Percentiles rank a stretch among this genome's conserved stretches.
Evolutionary conservation across 441 rosid species (phyloP).

Genomic region (Eutrema salsugineum): DNA sequence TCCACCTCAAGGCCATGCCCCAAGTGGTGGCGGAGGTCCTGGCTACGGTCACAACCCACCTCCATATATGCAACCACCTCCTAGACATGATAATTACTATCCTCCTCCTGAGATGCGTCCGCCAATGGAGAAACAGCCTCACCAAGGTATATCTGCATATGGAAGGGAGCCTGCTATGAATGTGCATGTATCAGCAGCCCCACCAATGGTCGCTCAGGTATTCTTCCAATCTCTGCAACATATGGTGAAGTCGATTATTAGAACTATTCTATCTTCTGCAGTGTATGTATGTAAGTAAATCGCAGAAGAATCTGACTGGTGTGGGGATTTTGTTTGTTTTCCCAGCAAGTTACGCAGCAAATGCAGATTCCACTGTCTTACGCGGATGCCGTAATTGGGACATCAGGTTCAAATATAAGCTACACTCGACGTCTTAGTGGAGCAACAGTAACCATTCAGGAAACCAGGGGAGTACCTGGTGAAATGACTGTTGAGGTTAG

Average conservation of each 20-base stretch:
- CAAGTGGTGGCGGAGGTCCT: slow-evolving; percentile 65
- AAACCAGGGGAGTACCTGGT: slow-evolving; percentile 91
- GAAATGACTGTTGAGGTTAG: slow-evolving; percentile 99
- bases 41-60: slow-evolving; percentile 73
- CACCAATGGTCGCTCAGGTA: slow-evolving; percentile 96
- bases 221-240: not conserved
- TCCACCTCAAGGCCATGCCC: slow-evolving; percentile 86
- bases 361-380: slow-evolving; percentile 91
- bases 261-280: not conserved
- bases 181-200: slow-evolving; percentile 59
- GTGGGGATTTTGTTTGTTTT: slow-evolving; percentile 3
- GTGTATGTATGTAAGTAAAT: too few relatives aligned
- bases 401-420: slow-evolving; percentile 92
- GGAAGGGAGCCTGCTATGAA: slow-evolving; percentile 89
- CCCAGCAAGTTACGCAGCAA: slow-evolving; percentile 77
- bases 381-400: slow-evolving; percentile 97
- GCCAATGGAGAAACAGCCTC: slow-evolving; percentile 86
- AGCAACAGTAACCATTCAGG: slow-evolving; percentile 94
- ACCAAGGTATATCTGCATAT: slow-evolving; percentile 92
- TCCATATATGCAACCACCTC: slow-evolving; percentile 74
- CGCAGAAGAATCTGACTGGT: not conserved
- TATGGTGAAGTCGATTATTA: not conserved
- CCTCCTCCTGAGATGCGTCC: slow-evolving; percentile 71
- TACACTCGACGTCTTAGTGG: slow-evolving; percentile 95
- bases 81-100: slow-evolving; percentile 78